Conservation (phyloP, 257 asterid species). For the Solanum lycopersicoides region DNA sequence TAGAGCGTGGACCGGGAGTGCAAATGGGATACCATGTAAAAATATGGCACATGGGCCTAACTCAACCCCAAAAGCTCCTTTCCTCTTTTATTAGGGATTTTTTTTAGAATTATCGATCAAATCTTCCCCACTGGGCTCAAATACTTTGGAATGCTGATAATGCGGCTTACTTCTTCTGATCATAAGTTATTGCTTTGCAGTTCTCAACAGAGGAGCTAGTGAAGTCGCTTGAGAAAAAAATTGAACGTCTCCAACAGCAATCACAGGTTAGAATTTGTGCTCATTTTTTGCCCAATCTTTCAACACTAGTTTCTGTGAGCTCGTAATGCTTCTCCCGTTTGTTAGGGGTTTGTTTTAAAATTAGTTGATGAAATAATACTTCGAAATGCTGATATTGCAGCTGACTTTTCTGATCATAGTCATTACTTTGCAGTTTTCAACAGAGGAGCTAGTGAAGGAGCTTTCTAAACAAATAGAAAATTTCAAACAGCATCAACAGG, state of each 20-base stretch:
- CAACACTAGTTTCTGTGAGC: neutral
- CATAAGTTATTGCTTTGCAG: neutral
- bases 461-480: neutral
- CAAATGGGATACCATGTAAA: neutral
- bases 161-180: neutral
- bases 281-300: neutral
- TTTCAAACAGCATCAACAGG: neutral
- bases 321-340: neutral
- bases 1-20: neutral
- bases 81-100: neutral
- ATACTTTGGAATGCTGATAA: conserved; percentile 10
- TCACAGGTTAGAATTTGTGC: neutral
- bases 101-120: neutral
- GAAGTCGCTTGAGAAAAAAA: neutral
- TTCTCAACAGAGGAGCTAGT: neutral
- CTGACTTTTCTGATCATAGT: neutral
- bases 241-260: neutral
- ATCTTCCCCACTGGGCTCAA: neutral
- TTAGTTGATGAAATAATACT: neutral
- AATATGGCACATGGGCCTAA: neutral
- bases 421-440: neutral
- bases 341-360: neutral
- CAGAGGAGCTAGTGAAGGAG: neutral
- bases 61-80: neutral
- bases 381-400: neutral